Evolutionary conservation across 192 early-diverging fungal genomes (phyloP), one percentile per base, ranked within the genome.

Genomic region (Coemansia sp.): DNA sequence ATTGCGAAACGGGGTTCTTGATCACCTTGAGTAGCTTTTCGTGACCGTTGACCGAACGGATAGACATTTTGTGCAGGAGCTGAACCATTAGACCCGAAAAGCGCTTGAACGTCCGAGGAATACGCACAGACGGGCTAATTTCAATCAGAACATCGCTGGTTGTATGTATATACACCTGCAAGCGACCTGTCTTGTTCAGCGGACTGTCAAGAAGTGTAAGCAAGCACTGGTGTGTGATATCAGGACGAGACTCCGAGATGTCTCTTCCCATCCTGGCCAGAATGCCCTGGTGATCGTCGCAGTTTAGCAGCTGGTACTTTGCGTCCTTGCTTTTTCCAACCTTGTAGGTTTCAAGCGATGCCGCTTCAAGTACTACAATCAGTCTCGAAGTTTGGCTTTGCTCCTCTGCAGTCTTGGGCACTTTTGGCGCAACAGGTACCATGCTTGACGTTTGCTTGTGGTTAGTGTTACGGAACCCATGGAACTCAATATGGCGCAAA

Each of bases 61-160:
- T 96, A 43, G 86, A 87, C 72, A 98, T 79, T 71, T 99, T 99
- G 80, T 99, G 97, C 24, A 98, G 85, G 58, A 99, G 83, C 86
- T 99, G 95, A 23, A 98, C 94, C 96, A 98, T 97, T 51, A 98
- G 73, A 17, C 96, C 97, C 57, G 91, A 90, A 78, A 99, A 99
- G 55, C 97, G 87, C 83, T 98, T 99, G 64, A 95, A 99, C 9
- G 97, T 99, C 72, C 97, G 85, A n/a, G 97, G 97, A 68, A 99
- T 99, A 62, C 97, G 87, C 50, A 98, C 91, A 56, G 94, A 91
- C 39, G 97, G 97, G 69, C 93, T 94, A 39, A 99, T 91, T 83
- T 99, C 97, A 55, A 99, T 97, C 27, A 99, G 82, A 15, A 96
- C 94, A 55, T 94, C 92, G 71, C 87, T 91, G 51, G 84, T 83